These are phyloP conservation scores for Rhizomucor pusillus DNA, from an alignment of 371 early-diverging fungal genomes.

Conservation along the genomic window DNA sequence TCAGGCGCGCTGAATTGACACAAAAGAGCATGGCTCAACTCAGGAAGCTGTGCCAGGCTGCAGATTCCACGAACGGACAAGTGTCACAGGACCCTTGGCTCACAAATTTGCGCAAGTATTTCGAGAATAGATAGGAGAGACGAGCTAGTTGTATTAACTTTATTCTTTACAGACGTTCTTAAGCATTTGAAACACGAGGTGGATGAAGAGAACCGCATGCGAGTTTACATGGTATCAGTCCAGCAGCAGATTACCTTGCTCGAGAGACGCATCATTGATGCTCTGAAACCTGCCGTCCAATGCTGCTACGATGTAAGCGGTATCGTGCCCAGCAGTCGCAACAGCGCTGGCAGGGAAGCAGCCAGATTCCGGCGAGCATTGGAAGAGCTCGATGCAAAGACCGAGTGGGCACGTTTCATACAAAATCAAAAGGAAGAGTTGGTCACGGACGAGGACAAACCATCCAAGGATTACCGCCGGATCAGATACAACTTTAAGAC, in stretches of 20 bases:
- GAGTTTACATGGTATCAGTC: constrained; percentile 27
- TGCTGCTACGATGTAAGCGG: constrained; percentile 17
- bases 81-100: constrained; percentile 38
- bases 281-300: constrained; percentile 21
- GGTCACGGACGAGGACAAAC: constrained; percentile 21
- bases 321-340: constrained; percentile 12
- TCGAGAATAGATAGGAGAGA: background rate
- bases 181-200: constrained; percentile 36
- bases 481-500: constrained; percentile 41
- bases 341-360: constrained; percentile 14
- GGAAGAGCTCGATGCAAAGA: constrained; percentile 23
- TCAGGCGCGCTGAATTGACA: constrained; percentile 31
- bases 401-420: constrained; percentile 34
- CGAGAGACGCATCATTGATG: constrained; percentile 20
- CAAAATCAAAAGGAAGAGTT: constrained; percentile 21
- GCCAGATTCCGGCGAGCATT: constrained; percentile 17
- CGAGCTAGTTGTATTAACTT: background rate
- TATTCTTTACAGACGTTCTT: constrained; percentile 24
- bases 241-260: constrained; percentile 25
- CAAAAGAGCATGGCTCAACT: constrained; percentile 27
- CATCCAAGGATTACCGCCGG: constrained; percentile 24
- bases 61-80: constrained; percentile 14
- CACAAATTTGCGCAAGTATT: constrained; percentile 35
- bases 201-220: constrained; percentile 40
- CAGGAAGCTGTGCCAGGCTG: constrained; percentile 26